Percentiles rank a stretch among this genome's conserved stretches.
These are phyloP conservation scores for Colletotrichum limetticola DNA, from an alignment of 2,329 filamentous ascomycete species.

Conservation along the genomic window DNA sequence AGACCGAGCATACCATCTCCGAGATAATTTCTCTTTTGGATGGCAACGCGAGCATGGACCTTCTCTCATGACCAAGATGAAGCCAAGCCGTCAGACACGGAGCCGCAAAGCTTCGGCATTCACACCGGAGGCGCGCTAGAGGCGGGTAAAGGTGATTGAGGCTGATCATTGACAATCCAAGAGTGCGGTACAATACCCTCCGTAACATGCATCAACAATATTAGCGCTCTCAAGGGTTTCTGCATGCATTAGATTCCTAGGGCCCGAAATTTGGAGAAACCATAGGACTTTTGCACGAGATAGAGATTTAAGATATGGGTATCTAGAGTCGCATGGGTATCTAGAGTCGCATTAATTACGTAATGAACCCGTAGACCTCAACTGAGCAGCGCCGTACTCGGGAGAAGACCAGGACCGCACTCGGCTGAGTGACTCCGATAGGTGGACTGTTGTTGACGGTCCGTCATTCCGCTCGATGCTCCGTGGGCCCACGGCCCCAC, in stretches of 20 bases:
- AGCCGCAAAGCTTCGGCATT: constrained; percentile 19
- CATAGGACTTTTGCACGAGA: neutral
- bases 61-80: neutral
- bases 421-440: neutral
- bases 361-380: neutral
- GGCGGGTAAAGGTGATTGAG: neutral
- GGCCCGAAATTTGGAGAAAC: neutral
- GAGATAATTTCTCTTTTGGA: too few species aligned
- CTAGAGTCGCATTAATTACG: neutral
- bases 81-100: neutral
- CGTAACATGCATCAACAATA: neutral
- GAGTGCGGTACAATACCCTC: neutral
- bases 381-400: neutral
- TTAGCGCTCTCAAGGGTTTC: neutral
- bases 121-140: neutral
- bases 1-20: neutral
- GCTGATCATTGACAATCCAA: constrained; percentile 3
- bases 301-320: neutral
- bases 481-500: constrained; percentile 11
- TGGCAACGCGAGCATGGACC: rapidly evolving
- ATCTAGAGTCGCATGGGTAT: neutral
- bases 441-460: constrained; percentile 2
- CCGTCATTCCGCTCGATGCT: constrained; percentile 8
- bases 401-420: neutral
- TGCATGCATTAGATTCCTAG: neutral